These are phyloP conservation scores for Fusarium fujikuroi DNA, from an alignment of 2,329 filamentous ascomycete species.

Conservation along the genomic window DNA sequence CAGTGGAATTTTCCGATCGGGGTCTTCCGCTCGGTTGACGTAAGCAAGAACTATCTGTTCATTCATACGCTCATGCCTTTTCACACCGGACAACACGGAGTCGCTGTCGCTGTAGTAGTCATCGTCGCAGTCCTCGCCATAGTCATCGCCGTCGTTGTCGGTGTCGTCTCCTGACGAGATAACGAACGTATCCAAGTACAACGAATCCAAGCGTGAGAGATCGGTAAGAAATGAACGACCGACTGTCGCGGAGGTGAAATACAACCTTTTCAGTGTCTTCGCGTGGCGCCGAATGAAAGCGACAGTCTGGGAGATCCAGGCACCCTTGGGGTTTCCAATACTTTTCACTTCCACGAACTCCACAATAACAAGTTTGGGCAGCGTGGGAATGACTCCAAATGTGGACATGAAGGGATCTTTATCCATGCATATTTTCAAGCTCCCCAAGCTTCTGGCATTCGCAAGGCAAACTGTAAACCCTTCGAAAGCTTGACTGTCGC, in stretches of 20 bases:
- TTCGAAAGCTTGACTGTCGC: rapidly evolving
- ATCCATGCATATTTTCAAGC: constrained; percentile 6
- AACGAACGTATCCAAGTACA: constrained; percentile 8
- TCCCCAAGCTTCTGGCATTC: not conserved
- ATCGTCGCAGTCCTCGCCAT: not conserved
- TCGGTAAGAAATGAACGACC: not conserved
- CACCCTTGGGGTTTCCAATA: rapidly evolving
- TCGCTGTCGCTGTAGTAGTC: not conserved
- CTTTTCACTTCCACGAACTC: not conserved
- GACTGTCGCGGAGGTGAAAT: not conserved
- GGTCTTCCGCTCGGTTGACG: not conserved
- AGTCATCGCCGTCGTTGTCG: not conserved
- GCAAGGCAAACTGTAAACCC: not conserved
- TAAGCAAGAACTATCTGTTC: not conserved
- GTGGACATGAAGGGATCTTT: rapidly evolving
- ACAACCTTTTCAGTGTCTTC: not conserved
- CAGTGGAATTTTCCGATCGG: not conserved
- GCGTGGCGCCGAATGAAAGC: not conserved
- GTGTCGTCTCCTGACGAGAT: not conserved
- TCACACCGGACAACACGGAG: too few relatives aligned
- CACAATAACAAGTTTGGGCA: not conserved
- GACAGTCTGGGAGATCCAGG: not conserved
- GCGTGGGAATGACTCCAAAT: not conserved
- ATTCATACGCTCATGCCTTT: not conserved
- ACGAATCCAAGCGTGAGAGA: not conserved